These are phyloP conservation scores for Asterochloris sp. DNA, from an alignment of 139 green algal species.

Conservation along the genomic window DNA sequence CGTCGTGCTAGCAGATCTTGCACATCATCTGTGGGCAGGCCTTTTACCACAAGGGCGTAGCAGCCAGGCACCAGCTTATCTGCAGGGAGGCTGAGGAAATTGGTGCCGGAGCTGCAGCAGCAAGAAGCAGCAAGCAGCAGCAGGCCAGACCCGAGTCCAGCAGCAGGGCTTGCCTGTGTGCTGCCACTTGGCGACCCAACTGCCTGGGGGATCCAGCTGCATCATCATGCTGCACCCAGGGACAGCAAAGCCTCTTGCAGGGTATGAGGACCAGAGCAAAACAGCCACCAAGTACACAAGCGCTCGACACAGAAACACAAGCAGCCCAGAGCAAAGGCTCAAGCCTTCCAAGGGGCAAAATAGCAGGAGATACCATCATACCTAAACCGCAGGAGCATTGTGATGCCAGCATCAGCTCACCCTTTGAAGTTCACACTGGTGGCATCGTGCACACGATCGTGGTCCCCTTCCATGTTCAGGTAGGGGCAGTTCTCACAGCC, in stretches of 20 bases:
- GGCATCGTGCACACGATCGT: conserved; percentile 51
- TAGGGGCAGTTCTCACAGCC: conserved; percentile 79
- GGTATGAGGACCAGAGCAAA: neutral
- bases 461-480: conserved; percentile 52
- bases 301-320: neutral
- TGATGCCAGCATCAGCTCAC: conserved; percentile 27
- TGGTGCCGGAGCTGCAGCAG: neutral
- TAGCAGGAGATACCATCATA: neutral
- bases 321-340: neutral
- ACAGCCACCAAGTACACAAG: too few species aligned
- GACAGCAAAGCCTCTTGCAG: neutral
- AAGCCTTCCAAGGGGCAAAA: neutral
- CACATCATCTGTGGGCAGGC: conserved; percentile 20
- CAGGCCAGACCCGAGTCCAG: neutral
- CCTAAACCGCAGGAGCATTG: neutral
- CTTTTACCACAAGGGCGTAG: conserved; percentile 36
- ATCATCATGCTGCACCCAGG: conserved; percentile 53
- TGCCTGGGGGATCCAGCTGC: conserved; percentile 60
- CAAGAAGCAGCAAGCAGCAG: neutral
- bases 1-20: conserved; percentile 6
- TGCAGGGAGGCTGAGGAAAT: neutral
- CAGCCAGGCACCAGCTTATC: conserved; percentile 29
- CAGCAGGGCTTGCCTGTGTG: conserved; percentile 40
- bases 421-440: conserved; percentile 74
- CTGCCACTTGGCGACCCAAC: conserved; percentile 70